phyloP scores from a whole-genome alignment of 306 rosid species.

The Cicer cuneatum region DNA sequence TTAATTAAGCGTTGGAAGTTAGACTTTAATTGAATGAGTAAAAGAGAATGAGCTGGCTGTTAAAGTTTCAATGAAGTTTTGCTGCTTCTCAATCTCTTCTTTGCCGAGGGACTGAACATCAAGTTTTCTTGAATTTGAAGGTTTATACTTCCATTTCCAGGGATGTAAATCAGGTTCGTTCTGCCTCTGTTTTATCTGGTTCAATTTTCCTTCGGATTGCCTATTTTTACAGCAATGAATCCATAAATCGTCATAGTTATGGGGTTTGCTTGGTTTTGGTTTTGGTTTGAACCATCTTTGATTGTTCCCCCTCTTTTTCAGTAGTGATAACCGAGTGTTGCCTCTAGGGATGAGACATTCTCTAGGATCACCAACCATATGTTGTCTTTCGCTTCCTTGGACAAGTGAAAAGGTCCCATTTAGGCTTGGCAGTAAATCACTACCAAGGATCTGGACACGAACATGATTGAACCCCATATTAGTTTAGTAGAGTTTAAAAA shows the following conservation, averaged over 20 bases:
- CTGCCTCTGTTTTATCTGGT: conserved; percentile 5
- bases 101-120: not conserved
- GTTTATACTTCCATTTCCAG: not conserved
- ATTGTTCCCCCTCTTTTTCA: not conserved
- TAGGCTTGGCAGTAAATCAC: not conserved
- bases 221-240: not conserved
- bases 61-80: not conserved
- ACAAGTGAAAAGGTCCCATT: not conserved
- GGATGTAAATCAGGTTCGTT: not conserved
- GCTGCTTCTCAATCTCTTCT: not conserved
- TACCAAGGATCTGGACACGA: conserved; percentile 1
- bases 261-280: not conserved
- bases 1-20: not conserved
- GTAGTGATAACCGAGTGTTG: not conserved
- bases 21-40: not conserved
- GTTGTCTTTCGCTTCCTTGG: not conserved
- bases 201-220: not conserved
- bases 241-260: not conserved
- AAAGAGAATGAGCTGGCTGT: not conserved
- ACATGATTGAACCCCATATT: not conserved
- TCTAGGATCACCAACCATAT: not conserved
- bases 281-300: not conserved
- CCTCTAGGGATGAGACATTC: not conserved
- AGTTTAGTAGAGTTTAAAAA: not conserved
- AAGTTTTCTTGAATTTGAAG: not conserved